Evolutionary conservation across 495 filamentous ascomycete species (phyloP).

Genomic region (Stereocaulon alpinum): DNA sequence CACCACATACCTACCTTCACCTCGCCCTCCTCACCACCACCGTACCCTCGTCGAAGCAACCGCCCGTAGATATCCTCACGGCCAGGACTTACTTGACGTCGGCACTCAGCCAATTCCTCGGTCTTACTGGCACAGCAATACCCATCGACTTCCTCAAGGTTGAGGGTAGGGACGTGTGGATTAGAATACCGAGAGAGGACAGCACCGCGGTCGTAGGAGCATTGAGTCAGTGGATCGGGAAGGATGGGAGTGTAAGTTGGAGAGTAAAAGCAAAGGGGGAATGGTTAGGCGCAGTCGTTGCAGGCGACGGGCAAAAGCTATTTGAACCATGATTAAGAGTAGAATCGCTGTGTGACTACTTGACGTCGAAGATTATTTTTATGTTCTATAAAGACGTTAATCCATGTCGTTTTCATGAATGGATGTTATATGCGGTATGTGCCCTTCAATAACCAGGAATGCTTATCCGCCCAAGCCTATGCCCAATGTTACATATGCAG

Average conservation of each 20-base stretch:
- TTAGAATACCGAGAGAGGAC: conserved; percentile 66
- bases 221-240: conserved; percentile 37
- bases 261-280: conserved; percentile 46
- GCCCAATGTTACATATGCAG: conserved; percentile 3
- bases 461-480: background rate
- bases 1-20: conserved; percentile 37
- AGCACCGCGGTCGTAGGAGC: conserved; percentile 54
- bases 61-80: conserved; percentile 60
- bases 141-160: conserved; percentile 70
- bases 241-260: conserved; percentile 41
- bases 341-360: background rate
- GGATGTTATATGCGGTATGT: background rate
- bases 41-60: conserved; percentile 11
- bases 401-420: no score
- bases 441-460: background rate
- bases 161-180: conserved; percentile 48
- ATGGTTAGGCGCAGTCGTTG: conserved; percentile 39
- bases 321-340: background rate
- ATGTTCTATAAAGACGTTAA: no score
- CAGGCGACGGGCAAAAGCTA: conserved; percentile 28
- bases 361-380: background rate
- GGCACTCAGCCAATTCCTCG: conserved; percentile 71
- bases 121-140: conserved; percentile 64
- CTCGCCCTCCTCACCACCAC: conserved; percentile 24
- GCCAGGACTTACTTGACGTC: conserved; percentile 60